A percentile compares a stretch with the other conserved stretches of the same genome.
phyloP scores from a whole-genome alignment of 257 asterid species.

The Pogostemon cablin region DNA sequence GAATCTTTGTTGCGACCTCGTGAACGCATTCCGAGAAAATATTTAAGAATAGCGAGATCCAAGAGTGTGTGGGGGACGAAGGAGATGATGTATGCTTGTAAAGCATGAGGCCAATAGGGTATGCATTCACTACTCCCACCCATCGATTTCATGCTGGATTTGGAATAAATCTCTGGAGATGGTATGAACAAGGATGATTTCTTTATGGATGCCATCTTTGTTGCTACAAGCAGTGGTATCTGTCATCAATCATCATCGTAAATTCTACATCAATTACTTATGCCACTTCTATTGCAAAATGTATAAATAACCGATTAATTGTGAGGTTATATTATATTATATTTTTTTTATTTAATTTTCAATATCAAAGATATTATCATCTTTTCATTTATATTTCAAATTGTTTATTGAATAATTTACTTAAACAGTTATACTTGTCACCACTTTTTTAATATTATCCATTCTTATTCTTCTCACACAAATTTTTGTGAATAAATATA shows the following conservation, averaged over 20 bases:
- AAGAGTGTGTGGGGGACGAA: constrained; percentile 28
- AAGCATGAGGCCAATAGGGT: constrained; percentile 47
- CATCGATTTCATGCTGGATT: constrained; percentile 40
- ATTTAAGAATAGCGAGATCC: constrained; percentile 14
- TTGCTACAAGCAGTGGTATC: constrained; percentile 44
- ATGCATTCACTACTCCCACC: constrained; percentile 35
- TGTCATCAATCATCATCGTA: not conserved
- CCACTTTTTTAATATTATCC: too few relatives aligned
- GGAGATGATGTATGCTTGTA: constrained; percentile 28
- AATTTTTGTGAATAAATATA: too few relatives aligned
- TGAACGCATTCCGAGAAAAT: constrained; percentile 32
- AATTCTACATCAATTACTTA: too few relatives aligned
- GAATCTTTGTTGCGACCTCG: constrained; percentile 29
- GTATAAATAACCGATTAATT: too few relatives aligned
- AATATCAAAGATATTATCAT: too few relatives aligned
- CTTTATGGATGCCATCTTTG: constrained; percentile 40
- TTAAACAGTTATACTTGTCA: too few relatives aligned
- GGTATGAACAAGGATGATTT: constrained; percentile 39
- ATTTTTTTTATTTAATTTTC: too few relatives aligned
- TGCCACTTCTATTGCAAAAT: too few relatives aligned
- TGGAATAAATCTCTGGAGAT: constrained; percentile 38
- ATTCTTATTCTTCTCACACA: too few relatives aligned
- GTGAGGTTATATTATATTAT: too few relatives aligned
- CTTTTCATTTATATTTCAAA: too few relatives aligned
- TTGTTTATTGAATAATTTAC: too few relatives aligned